These are phyloP conservation scores for Termitomyces sp. DNA, from an alignment of 768 basidiomycete genomes.

Conservation along the genomic window DNA sequence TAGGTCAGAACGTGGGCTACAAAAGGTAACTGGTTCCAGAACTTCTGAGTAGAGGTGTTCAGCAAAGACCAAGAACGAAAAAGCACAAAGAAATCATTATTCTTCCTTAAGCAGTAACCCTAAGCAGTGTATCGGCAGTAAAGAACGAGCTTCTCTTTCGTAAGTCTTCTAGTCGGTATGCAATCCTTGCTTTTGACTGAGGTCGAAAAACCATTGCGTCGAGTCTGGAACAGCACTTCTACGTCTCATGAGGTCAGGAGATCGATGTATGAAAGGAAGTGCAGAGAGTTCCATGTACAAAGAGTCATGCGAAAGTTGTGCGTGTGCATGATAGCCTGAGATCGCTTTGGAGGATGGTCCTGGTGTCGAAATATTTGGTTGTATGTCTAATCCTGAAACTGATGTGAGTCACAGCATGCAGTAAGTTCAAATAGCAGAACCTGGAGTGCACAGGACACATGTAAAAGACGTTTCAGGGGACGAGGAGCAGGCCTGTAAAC, in stretches of 20 bases:
- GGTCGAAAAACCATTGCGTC: constrained; percentile 6
- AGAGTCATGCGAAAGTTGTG: not conserved
- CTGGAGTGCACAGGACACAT: constrained; percentile 8
- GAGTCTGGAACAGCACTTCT: constrained; percentile 8
- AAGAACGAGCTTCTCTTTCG: not conserved
- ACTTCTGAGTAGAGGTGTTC: not conserved
- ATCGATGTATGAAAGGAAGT: constrained; percentile 8
- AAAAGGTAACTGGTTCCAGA: too few relatives aligned
- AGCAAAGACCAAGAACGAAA: not conserved
- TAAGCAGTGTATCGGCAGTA: not conserved
- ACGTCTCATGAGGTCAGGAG: constrained; percentile 6
- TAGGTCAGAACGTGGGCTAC: not conserved
- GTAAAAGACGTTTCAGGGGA: not conserved
- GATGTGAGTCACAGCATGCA: not conserved
- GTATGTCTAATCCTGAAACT: not conserved
- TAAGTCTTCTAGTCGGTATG: not conserved
- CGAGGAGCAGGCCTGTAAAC: not conserved
- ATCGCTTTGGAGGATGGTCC: not conserved
- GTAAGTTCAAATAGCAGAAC: not conserved
- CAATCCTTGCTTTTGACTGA: not conserved
- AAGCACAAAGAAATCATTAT: not conserved
- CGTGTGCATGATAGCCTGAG: not conserved
- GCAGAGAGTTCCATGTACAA: constrained; percentile 9
- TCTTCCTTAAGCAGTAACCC: not conserved
- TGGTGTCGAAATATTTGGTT: not conserved